Base-by-base conservation (phyloP, 805 yeast species). In the Cyberlindnera petersonii region DNA sequence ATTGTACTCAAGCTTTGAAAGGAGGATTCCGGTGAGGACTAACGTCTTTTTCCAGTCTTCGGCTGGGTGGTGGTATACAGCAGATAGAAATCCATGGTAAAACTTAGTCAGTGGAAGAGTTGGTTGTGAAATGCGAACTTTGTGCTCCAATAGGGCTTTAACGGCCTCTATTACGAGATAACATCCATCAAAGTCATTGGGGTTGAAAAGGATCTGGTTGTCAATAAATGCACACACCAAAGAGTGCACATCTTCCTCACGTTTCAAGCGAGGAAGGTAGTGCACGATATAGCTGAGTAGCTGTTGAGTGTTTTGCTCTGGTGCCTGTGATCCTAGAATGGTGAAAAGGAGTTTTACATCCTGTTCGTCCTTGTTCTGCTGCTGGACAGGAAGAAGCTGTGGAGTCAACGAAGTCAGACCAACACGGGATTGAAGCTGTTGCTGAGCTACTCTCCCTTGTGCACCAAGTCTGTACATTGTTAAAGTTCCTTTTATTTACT, bases 151-250 rank as follows among this genome's bases (percentile, higher is more conserved):
- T 11, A 68, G 57, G 13, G 71, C 56, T 51, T 71, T 71, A 42
- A 70, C 62, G 6, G 68, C 76, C 46, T 72, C 77, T n/a, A 72
- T 58, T 4, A 72, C 64, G 24, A 61, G 42, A 46, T 69, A 71
- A 24, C 59, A 55, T 6, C 57, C 61, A 7, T 43, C 44, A 20
- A 49, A 28, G 20, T 37, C 26, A 14, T 23, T 28, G 11, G 46
- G 30, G 24, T 39, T 33, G 2, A 66, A 71, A 28, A 68, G 56
- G 1, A 55, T 46, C 0, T 64, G 58, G 36, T 59, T 65, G 39
- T 61, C 60, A 39, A 72, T 53, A 35, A 72, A 61, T 27, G 69
- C 64, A 18, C 67, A 54, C n/a, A 66, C 40, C 5, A 72, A 48
- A 2, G 68, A 35, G 26, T 59, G 52, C 32, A 72, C 50, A 44